These are phyloP conservation scores for Ustilago bromivora DNA, from an alignment of 1,284 basidiomycete species.

Conservation along the genomic window DNA sequence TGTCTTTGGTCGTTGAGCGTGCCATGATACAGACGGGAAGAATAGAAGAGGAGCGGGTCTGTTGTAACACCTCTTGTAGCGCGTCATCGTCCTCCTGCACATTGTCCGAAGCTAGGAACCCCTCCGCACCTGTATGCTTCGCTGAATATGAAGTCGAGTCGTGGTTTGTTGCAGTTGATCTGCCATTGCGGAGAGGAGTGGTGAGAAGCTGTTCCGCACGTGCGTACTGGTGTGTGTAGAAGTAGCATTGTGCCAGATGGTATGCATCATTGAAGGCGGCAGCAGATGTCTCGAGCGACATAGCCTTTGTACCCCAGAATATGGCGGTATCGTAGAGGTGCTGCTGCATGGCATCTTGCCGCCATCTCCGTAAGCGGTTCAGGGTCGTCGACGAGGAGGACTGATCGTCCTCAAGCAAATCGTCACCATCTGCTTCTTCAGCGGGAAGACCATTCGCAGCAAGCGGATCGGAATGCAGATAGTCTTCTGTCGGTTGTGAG, in stretches of 20 bases:
- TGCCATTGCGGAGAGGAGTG: constrained; percentile 75
- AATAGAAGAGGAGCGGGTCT: constrained; percentile 47
- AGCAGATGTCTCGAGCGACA: constrained; percentile 79
- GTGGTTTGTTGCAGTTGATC: not conserved
- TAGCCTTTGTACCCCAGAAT: constrained; percentile 97
- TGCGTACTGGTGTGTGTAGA: constrained; percentile 92
- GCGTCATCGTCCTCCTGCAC: constrained; percentile 53
- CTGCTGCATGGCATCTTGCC: constrained; percentile 97
- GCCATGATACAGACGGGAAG: constrained; percentile 55
- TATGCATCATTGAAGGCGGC: constrained; percentile 80
- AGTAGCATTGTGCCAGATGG: constrained; percentile 97
- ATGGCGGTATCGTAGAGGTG: constrained; percentile 96
- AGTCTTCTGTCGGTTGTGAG: constrained; percentile 26
- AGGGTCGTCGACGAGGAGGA: constrained; percentile 14
- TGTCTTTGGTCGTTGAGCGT: constrained; percentile 40
- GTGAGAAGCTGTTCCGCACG: constrained; percentile 91
- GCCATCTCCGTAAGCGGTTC: constrained; percentile 89
- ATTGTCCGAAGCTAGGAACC: constrained; percentile 29
- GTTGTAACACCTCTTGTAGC: constrained; percentile 46
- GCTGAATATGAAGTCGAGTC: constrained; percentile 14
- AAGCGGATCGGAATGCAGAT: constrained; percentile 25
- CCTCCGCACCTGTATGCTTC: constrained; percentile 41
- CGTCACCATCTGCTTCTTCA: constrained; percentile 15
- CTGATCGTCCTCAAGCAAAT: not conserved
- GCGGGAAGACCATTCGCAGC: constrained; percentile 15